Evolutionary conservation across 2,329 filamentous ascomycete genomes (phyloP), one percentile per base, ranked within the genome.

Genomic region (Alternaria tenuissima): DNA sequence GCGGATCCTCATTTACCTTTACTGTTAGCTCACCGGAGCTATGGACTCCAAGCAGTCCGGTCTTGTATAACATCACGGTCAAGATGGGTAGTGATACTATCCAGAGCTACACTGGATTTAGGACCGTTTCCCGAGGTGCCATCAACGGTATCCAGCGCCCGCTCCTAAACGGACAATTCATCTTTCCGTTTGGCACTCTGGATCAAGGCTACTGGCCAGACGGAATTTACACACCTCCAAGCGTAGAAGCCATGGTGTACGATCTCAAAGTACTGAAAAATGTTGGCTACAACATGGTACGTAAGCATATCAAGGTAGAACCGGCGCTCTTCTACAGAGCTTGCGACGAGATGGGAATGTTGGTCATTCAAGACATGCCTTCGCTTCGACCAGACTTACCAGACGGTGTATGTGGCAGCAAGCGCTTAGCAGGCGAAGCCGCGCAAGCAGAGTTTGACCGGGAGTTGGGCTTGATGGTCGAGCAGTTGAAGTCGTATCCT

Each of bases 171-270:
- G 88, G 87, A n/a, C 81, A 90, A 55, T 90, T 90, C 39, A 79
- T 87, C 12, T 92, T 91, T 73, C 81, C 86, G 42, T 89, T 91
- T 52, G 89, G 88, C 3, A 89, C 89, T 0, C 81, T 92, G 0
- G 89, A 92, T 58, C 89, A 92, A 67, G 89, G 89, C 0, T 91
- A 82, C 73, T 91, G 89, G 89, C 89, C 89, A 0, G 89, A 91
- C 68, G 89, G 89, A 0, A 79, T 91, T 4, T 86, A 91, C 70
- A 84, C 84, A 0, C 84, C 90, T 0, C 90, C 89, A 0, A 91
- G 82, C 8, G 79, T 82, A 3, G 88, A 91, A 63, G 89, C 89
- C 0, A 89, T 92, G 87, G 79, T 86, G 0, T 91, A 84, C 55
- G 90, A 92, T 66, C 70, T 92, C 12, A 71, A 89, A 59, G 77